Conservation (phyloP, 768 basidiomycete species). For the Clitopilus hobsonii region DNA sequence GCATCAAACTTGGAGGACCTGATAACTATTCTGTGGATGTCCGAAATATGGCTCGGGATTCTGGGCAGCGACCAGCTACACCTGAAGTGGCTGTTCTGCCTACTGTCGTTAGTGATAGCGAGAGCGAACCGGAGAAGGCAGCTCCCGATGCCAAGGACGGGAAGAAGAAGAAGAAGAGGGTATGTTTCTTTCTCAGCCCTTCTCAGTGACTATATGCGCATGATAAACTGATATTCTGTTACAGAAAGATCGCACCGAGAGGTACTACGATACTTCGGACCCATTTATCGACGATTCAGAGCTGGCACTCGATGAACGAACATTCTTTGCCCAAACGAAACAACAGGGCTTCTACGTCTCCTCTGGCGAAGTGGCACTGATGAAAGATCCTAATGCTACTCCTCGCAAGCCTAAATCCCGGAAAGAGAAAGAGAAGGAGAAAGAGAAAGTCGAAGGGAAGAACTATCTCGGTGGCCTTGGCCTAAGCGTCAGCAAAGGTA, state of each 20-base stretch:
- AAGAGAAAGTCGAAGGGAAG: slow-evolving; percentile 22
- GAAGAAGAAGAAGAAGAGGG: slow-evolving; percentile 34
- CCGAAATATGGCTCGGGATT: slow-evolving; percentile 47
- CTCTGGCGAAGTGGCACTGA: slow-evolving; percentile 78
- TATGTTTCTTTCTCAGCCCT: slow-evolving; percentile 4
- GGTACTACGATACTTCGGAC: slow-evolving; percentile 89
- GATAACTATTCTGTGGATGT: slow-evolving; percentile 75
- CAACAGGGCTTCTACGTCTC: slow-evolving; percentile 93
- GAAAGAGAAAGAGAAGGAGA: neutral
- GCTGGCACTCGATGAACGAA: slow-evolving; percentile 84
- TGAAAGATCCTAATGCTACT: slow-evolving; percentile 62
- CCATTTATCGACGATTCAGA: slow-evolving; percentile 99
- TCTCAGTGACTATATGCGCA: slow-evolving; percentile 3
- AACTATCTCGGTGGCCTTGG: slow-evolving; percentile 27
- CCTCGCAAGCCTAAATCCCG: slow-evolving; percentile 68
- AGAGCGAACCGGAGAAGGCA: slow-evolving; percentile 30
- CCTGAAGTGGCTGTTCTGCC: slow-evolving; percentile 29
- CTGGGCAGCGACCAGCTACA: slow-evolving; percentile 61
- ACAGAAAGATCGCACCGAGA: slow-evolving; percentile 51
- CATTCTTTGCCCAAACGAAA: slow-evolving; percentile 86
- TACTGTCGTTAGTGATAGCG: slow-evolving; percentile 13
- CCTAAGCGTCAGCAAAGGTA: neutral
- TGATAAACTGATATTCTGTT: neutral
- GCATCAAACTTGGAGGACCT: slow-evolving; percentile 68
- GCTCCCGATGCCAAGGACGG: slow-evolving; percentile 17